These are phyloP conservation scores for Kazachstania sp. DNA, from an alignment of 1,139 yeast genomes.

Conservation along the genomic window DNA sequence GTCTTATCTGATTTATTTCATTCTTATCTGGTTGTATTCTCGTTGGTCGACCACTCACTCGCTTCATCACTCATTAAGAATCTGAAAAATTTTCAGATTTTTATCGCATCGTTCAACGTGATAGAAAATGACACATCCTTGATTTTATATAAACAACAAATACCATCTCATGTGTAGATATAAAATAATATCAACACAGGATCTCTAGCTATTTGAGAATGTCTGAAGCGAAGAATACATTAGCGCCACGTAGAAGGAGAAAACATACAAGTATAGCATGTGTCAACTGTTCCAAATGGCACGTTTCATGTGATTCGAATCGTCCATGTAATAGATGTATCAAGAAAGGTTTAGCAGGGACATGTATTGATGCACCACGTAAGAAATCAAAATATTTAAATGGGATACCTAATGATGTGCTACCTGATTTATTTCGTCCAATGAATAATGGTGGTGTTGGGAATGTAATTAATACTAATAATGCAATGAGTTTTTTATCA, in stretches of 20 bases:
- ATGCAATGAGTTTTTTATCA: conserved; percentile 39
- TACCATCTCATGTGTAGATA: no score
- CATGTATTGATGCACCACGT: conserved; percentile 86
- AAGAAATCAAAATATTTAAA: conserved; percentile 73
- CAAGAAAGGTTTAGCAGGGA: conserved; percentile 54
- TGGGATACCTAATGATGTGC: conserved; percentile 40
- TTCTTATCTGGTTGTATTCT: not conserved
- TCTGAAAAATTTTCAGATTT: not conserved
- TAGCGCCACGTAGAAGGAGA: conserved; percentile 18
- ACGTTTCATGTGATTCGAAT: conserved; percentile 72
- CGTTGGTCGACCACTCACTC: no score
- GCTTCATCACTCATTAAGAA: no score
- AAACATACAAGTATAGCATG: conserved; percentile 79
- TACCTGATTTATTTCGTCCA: conserved; percentile 10
- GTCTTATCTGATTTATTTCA: no score
- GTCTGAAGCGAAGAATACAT: no score
- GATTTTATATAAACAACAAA: no score
- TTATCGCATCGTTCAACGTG: not conserved
- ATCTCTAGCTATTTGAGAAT: no score
- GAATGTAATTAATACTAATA: not conserved
- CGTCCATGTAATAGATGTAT: conserved; percentile 83
- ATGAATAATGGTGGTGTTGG: not conserved
- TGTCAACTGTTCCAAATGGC: conserved; percentile 76
- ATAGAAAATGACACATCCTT: not conserved
- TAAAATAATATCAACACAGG: no score